Evolutionary conservation across 2,329 filamentous ascomycete genomes (phyloP), one percentile per base, ranked within the genome.

Genomic region (Cercospora zeina): DNA sequence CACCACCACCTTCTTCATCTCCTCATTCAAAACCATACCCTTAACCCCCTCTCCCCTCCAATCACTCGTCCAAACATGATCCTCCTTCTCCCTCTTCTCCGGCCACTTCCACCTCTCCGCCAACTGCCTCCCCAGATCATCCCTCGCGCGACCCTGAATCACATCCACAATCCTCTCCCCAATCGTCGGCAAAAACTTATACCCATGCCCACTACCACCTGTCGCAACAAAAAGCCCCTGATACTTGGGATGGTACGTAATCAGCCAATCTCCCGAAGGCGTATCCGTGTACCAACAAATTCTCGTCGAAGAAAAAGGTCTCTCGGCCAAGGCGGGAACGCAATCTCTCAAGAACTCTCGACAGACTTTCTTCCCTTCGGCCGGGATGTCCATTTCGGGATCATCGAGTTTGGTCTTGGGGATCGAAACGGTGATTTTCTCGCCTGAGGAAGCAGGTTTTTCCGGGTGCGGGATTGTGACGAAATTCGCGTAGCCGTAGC

Each of bases 291-390:
- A 86, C 80, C 79, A 85, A 71, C 80, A 86, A 11, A 81, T 79
- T 61, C 77, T 79, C 0, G 77, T 81, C 14, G 76, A 75, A 1
- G 79, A 76, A 59, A 81, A 82, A 0, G 78, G 77, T 0, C 79
- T 74, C 39, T 73, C 71, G 2, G 74, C 72, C 10, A 78, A 69
- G 61, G 56, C 62, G 16, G 68, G 78, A 34, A 71, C 78, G 68
- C 89, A 82, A 62, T 85, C 80, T 11, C 76, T 78, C 27, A 93
- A 76, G 1, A 83, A 88, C 1, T 77, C 75, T 24, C 88, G 84
- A 66, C 90, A 83, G 24, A 84, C 85, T 21, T 76, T 71, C 63
- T 87, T 82, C 39, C 84, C 89, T 67, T 90, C 87, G 11, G 75
- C 65, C 0, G 87, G 85, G 42, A 89, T 81, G 69, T 68, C 57